Evolutionary conservation across 306 rosid species (phyloP).

Genomic region (Alnus glutinosa): DNA sequence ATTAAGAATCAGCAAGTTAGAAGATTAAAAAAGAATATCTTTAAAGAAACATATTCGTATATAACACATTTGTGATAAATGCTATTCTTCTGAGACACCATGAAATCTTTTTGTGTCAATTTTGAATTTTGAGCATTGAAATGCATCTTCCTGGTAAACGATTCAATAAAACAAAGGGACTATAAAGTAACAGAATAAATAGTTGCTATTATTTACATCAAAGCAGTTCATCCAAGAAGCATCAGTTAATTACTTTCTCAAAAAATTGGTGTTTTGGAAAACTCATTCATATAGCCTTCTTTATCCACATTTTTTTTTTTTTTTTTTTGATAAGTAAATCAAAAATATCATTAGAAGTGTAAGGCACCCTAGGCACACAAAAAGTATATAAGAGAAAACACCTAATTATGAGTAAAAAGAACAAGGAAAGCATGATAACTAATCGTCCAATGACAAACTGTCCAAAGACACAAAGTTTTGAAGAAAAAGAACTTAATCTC

Average conservation of each 20-base stretch:
- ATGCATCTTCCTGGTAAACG: neutral
- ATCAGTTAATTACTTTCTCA: neutral
- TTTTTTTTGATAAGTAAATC: no score
- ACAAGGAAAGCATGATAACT: no score
- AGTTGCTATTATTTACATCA: neutral
- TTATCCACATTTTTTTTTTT: neutral
- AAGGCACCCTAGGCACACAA: no score
- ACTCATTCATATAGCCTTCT: neutral
- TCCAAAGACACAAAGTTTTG: no score
- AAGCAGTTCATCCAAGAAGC: neutral
- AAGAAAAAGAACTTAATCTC: no score
- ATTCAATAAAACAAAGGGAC: neutral
- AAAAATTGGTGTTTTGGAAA: neutral
- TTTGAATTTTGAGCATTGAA: conserved; percentile 1
- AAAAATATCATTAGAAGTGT: no score
- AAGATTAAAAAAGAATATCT: neutral
- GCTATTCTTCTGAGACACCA: neutral
- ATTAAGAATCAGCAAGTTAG: neutral
- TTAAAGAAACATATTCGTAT: neutral
- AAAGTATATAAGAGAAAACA: no score
- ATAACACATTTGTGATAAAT: neutral
- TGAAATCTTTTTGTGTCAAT: neutral
- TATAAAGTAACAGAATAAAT: neutral
- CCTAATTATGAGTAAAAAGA: no score
- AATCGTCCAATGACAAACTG: no score